These are phyloP conservation scores for Isoetes taiwanensis DNA, from an alignment of 75 land plant genomes.

Conservation along the genomic window DNA sequence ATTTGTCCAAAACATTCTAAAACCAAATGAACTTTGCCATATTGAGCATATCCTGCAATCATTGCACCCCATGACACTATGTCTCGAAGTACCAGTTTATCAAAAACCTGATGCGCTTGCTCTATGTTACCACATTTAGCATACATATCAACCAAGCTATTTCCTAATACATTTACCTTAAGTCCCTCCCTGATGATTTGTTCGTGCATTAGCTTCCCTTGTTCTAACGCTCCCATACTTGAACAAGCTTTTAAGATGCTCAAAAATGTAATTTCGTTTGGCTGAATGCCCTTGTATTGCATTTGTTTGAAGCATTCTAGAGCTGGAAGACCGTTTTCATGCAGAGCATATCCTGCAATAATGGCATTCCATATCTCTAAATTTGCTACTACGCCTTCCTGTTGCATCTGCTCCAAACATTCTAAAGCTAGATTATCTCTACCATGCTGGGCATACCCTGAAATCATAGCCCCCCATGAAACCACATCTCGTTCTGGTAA, in stretches of 20 bases:
- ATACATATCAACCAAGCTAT: no score
- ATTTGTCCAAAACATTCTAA: slow-evolving; percentile 1
- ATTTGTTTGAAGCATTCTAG: no score
- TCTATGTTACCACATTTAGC: no score
- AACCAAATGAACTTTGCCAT: background rate
- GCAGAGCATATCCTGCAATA: slow-evolving; percentile 22
- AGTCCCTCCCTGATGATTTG: no score
- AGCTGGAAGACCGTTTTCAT: no score
- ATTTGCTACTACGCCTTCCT: slow-evolving; percentile 14
- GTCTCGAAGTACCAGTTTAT: background rate
- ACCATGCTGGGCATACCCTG: slow-evolving; percentile 8
- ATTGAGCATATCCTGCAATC: slow-evolving; percentile 18
- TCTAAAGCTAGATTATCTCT: background rate
- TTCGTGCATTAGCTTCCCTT: no score
- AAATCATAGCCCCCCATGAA: slow-evolving; percentile 5
- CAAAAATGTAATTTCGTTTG: no score
- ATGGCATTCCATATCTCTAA: slow-evolving; percentile 31
- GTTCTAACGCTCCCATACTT: no score
- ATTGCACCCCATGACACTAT: slow-evolving; percentile 15
- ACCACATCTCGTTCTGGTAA: slow-evolving; percentile 3
- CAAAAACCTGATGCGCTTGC: no score
- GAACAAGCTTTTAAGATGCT: no score
- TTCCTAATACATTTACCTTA: no score
- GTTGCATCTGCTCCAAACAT: background rate
- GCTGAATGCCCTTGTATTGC: no score